Conservation (phyloP, 192 early-diverging fungal genomes). For the Endogone sp. region DNA sequence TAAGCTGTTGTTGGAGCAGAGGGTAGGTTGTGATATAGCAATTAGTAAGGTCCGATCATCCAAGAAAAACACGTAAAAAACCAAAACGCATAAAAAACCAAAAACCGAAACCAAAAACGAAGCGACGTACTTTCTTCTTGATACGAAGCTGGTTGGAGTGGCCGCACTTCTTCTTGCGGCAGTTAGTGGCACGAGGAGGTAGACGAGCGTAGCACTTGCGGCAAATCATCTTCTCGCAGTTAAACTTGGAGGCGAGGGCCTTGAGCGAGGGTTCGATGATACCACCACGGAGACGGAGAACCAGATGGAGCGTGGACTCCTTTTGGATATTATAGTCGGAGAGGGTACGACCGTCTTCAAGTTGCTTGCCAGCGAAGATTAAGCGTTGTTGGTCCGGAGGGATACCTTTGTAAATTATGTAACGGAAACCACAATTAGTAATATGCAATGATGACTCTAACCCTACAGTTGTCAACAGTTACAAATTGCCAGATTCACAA, state of each 20-base stretch:
- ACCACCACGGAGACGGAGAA: constrained; percentile 94
- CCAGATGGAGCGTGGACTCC: constrained; percentile 97
- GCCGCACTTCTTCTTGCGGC: constrained; percentile 99
- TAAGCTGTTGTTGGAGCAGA: no score
- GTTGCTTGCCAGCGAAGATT: constrained; percentile 99
- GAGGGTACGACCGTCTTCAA: constrained; percentile 97
- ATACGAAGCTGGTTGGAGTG: constrained; percentile 98
- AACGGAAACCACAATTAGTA: background rate
- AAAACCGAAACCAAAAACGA: background rate
- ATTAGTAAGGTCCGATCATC: background rate
- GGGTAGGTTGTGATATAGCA: no score
- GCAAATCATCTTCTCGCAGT: constrained; percentile 99
- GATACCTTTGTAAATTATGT: constrained; percentile 54
- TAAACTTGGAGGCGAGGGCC: constrained; percentile 98
- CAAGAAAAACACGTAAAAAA: background rate
- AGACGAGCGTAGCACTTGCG: constrained; percentile 99
- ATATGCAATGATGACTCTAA: no score
- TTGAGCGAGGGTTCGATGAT: constrained; percentile 99
- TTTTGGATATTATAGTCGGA: constrained; percentile 99
- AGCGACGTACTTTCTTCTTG: constrained; percentile 87
- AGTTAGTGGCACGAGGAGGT: constrained; percentile 99
- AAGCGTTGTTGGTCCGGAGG: constrained; percentile 99
- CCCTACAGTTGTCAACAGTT: no score
- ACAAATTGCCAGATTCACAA: background rate
- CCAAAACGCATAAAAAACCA: background rate